Conservation (phyloP, 2,329 filamentous ascomycete species). For the Corinectria fuckeliana region DNA sequence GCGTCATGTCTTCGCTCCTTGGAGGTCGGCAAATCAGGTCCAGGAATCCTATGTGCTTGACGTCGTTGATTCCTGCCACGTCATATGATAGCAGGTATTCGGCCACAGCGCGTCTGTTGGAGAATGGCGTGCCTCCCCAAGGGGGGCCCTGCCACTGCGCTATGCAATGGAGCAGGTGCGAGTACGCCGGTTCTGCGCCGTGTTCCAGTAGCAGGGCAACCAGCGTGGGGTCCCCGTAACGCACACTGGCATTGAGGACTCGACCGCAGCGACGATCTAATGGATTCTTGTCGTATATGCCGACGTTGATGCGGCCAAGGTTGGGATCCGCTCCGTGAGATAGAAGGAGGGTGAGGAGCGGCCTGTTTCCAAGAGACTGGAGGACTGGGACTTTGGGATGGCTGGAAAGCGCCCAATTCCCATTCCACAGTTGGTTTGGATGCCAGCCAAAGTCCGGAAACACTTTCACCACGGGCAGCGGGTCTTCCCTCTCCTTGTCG, state of each 20-base stretch:
- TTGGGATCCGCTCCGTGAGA: not conserved
- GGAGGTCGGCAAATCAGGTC: not conserved
- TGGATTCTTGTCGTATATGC: not conserved
- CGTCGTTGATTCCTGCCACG: not conserved
- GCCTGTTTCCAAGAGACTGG: not conserved
- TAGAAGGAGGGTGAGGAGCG: not conserved
- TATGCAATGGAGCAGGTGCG: not conserved
- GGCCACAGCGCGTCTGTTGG: not conserved
- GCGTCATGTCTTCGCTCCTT: not conserved
- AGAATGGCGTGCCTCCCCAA: not conserved
- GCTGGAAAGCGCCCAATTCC: not conserved
- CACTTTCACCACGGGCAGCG: not conserved
- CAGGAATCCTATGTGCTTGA: not conserved
- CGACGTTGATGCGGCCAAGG: not conserved
- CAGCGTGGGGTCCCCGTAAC: not conserved
- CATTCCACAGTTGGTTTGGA: slow-evolving; percentile 11
- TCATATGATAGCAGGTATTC: not conserved
- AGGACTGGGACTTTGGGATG: not conserved
- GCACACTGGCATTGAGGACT: not conserved
- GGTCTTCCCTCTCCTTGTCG: no score
- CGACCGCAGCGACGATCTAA: not conserved
- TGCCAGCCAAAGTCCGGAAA: slow-evolving; percentile 13
- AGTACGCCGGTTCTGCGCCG: not conserved
- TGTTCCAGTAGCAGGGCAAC: not conserved
- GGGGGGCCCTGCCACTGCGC: not conserved